Conservation (phyloP, 2,329 filamentous ascomycete species). For the Fusarium sterilihyphosum region DNA sequence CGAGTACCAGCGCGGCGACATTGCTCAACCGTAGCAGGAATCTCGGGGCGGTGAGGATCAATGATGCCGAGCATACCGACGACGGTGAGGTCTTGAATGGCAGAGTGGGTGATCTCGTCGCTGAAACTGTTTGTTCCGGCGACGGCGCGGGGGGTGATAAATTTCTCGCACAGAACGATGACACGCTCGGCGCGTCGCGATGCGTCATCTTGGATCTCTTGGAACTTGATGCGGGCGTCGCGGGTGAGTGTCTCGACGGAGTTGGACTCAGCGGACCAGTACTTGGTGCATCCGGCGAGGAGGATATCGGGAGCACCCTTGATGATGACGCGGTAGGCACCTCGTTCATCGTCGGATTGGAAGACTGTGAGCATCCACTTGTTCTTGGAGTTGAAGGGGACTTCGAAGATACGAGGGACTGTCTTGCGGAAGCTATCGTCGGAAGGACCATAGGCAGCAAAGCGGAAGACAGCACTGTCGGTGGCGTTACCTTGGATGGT, state of each 20-base stretch:
- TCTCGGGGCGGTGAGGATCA: constrained; percentile 58
- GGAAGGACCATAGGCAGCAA: constrained; percentile 45
- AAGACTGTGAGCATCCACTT: constrained; percentile 60
- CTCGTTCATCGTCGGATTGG: constrained; percentile 36
- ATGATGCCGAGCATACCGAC: constrained; percentile 63
- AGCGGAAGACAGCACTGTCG: constrained; percentile 54
- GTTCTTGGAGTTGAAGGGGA: constrained; percentile 62
- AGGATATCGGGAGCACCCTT: constrained; percentile 66
- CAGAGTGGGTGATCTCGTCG: constrained; percentile 57
- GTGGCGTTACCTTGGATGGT: constrained; percentile 55
- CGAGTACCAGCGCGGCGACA: constrained; percentile 57
- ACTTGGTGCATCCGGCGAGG: constrained; percentile 48
- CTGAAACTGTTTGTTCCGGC: constrained; percentile 58
- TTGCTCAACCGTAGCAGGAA: constrained; percentile 52
- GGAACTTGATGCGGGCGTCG: constrained; percentile 47
- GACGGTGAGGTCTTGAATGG: constrained; percentile 56
- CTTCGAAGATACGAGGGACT: constrained; percentile 49
- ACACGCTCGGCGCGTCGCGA: constrained; percentile 56
- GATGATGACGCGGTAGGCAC: constrained; percentile 56
- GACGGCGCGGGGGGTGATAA: constrained; percentile 39
- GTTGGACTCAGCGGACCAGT: constrained; percentile 48
- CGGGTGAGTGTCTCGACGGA: constrained; percentile 49
- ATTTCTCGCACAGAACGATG: constrained; percentile 54
- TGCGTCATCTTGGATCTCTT: constrained; percentile 51
- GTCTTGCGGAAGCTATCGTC: constrained; percentile 33